Percentiles rank a stretch among this genome's conserved stretches.
phyloP scores from a whole-genome alignment of 306 rosid species.

The Arachis stenosperma region DNA sequence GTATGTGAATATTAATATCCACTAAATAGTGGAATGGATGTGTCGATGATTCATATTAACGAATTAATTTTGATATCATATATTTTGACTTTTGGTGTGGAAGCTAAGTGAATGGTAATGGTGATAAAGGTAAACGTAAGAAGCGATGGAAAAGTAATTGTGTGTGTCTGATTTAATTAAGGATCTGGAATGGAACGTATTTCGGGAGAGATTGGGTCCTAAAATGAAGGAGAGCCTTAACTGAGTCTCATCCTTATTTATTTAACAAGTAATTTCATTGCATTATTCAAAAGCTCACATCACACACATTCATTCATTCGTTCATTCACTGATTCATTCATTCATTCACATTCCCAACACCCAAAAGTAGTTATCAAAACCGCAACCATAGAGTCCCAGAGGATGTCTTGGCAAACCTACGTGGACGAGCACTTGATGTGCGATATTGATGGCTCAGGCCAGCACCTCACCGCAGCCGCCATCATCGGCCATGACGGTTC shows the following conservation, averaged over 20 bases:
- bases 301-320: neutral
- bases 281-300: conserved; percentile 9
- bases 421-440: conserved; percentile 99
- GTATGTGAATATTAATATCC: too few relatives aligned
- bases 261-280: too few relatives aligned
- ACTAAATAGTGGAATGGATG: too few relatives aligned
- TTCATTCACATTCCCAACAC: neutral
- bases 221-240: conserved; percentile 47
- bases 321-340: too few relatives aligned
- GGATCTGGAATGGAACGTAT: conserved; percentile 15
- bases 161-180: neutral
- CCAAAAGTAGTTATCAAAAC: neutral
- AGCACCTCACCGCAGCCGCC: conserved; percentile 79
- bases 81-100: too few relatives aligned
- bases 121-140: neutral
- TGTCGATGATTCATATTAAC: too few relatives aligned
- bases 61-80: too few relatives aligned
- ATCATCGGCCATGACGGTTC: conserved; percentile 86
- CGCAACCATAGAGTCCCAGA: neutral
- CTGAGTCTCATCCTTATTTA: conserved; percentile 34
- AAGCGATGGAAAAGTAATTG: neutral
- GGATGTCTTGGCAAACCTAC: conserved; percentile 95
- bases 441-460: conserved; percentile 86
- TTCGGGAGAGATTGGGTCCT: conserved; percentile 36
- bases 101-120: too few relatives aligned